Percentiles rank a stretch among this genome's conserved stretches.
Evolutionary conservation across 257 asterid species (phyloP).

Genomic region (Solanum tacnaense): DNA sequence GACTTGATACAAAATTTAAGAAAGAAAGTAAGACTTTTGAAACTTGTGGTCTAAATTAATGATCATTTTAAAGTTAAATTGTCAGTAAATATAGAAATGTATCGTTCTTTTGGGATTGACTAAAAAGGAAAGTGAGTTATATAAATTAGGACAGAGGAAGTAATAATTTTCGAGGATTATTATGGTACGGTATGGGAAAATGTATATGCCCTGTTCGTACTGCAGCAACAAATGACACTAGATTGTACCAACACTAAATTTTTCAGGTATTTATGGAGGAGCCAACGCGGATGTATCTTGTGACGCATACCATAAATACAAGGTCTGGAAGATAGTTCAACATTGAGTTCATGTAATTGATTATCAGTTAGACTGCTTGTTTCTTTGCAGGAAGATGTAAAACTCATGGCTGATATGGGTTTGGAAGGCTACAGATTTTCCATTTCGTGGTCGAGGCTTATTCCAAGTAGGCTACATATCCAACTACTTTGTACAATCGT

Average conservation of each 20-base stretch:
- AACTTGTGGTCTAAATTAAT: too few relatives aligned
- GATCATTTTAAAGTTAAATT: too few relatives aligned
- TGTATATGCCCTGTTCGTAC: not conserved
- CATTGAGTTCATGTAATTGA: not conserved
- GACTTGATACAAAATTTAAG: too few relatives aligned
- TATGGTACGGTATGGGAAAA: not conserved
- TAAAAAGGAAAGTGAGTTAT: too few relatives aligned
- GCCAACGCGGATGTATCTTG: conserved; percentile 18
- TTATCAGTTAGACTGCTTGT: not conserved
- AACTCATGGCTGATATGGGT: not conserved
- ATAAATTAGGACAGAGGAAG: too few relatives aligned
- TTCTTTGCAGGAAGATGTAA: conserved; percentile 18
- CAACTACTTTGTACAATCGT: not conserved
- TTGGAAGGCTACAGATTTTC: conserved; percentile 17
- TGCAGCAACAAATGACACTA: not conserved
- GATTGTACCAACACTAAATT: not conserved
- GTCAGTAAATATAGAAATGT: too few relatives aligned
- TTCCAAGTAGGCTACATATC: conserved; percentile 7
- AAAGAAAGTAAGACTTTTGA: too few relatives aligned
- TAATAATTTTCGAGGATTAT: not conserved
- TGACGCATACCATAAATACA: conserved; percentile 22
- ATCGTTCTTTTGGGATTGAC: too few relatives aligned
- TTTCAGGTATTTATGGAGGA: not conserved
- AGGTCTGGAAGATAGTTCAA: conserved; percentile 1
- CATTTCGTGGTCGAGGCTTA: conserved; percentile 26